Percentiles rank a stretch among this genome's conserved stretches.
Evolutionary conservation across 2,329 filamentous ascomycete species (phyloP).

Genomic region (Trichocomaceae sp.): DNA sequence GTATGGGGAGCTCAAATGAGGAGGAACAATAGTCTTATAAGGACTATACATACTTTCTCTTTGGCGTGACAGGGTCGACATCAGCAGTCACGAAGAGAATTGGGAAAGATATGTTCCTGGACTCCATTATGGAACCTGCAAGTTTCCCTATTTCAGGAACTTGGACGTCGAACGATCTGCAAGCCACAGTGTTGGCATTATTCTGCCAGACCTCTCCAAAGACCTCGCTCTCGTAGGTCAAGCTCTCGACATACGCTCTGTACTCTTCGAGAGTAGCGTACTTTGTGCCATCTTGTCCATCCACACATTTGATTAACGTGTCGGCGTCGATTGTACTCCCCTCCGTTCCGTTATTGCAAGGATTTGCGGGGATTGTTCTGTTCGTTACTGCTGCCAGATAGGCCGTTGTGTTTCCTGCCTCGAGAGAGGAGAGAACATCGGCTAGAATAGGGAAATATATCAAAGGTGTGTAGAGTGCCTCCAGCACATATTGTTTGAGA

Average conservation of each 20-base stretch:
- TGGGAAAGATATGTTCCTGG: constrained; percentile 40
- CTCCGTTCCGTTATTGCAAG: constrained; percentile 12
- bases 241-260: constrained; percentile 7
- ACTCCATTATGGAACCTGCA: constrained; percentile 23
- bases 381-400: constrained; percentile 8
- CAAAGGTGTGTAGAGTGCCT: constrained; percentile 7
- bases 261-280: constrained; percentile 11
- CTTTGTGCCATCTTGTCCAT: constrained; percentile 7
- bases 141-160: background rate
- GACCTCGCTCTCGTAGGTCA: constrained; percentile 12
- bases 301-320: constrained; percentile 14
- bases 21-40: background rate
- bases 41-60: constrained; percentile 27
- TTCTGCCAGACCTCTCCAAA: constrained; percentile 17
- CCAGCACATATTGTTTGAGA: constrained; percentile 12
- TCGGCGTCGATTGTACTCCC: constrained; percentile 8
- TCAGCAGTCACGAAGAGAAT: constrained; percentile 54
- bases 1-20: background rate
- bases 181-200: constrained; percentile 9
- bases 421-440: constrained; percentile 11
- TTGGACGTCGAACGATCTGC: background rate
- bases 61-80: constrained; percentile 54
- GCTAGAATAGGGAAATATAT: constrained; percentile 11
- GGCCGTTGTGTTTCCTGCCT: constrained; percentile 11
- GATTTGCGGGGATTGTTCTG: constrained; percentile 7